Base-by-base conservation (phyloP, 305 asterid species). In the Fraxinus baroniana region DNA sequence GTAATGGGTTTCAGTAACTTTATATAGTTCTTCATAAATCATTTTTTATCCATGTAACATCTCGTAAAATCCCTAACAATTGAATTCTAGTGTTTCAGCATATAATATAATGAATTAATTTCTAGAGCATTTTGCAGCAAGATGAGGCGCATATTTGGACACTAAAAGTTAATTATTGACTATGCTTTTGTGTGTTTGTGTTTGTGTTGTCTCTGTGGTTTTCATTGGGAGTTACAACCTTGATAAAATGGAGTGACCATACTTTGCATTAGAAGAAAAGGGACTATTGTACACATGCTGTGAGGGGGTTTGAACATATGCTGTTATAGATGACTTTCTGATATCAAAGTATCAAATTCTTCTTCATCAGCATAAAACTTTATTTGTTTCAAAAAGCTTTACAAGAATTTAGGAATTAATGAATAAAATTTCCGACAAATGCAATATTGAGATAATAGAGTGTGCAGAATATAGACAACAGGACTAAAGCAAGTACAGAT, bases 1-100 rank as follows among this genome's bases (percentile, higher is more conserved):
- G 74, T 75, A 20, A 74, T 72, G 81, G 80, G 74, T 74, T 76
- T 32, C 39, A 55, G 52, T 83, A 39, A 36, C 70, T 46, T 17
- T 64, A 22, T 76, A 7, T 41, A 74, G 22, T 30, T 55, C 60
- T 32, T 35, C 74, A 2, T 74, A 46, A 49, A 44, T 49, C 26
- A 26, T 24, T 41, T 10, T 66, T 52, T 76, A 32, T 22, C 76
- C 80, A 76, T 10, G 79, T 36, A 36, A 68, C 49, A 22, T 30
- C 77, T 18, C 17, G 32, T 36, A 71, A 28, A 84, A 49, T 72
- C 18, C 68, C 22, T 18, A 24, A 22, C 22, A 71, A 28, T 83
- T 83, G 66, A 74, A 17, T 18, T 74, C 32, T 79, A 10, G 13
- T 79, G 44, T 57, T 83, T 37, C 71, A 76, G 71, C 46, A 18